Base-by-base conservation (phyloP, 768 basidiomycete species). In the Leccinum disarticulatum region DNA sequence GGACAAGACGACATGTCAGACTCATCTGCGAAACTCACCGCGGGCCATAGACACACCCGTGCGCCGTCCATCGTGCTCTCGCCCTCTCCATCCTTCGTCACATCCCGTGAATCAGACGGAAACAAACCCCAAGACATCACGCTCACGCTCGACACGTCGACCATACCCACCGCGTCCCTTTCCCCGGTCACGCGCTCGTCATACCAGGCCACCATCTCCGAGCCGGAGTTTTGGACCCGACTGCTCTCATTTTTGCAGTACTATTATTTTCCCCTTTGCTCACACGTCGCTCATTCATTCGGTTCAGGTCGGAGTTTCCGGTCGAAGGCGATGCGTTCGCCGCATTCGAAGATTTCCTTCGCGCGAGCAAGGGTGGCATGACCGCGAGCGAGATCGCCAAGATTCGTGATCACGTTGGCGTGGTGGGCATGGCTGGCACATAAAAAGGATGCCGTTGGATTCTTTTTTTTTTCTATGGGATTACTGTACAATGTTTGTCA, bases 271-370 rank as follows among this genome's bases (percentile, higher is more conserved):
- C 19, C n/a, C 11, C 0, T 9, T 22, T 13, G 17, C 33, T 36
- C 9, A 14, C 36, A 33, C 59, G 8, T 57, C 13, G 41, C 57
- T 59, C 22, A 54, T 55, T 41, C 31, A 52, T 35, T 35, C 6
- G 15, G 8, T 58, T 10, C 13, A 90, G 88, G 64, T 73, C 77
- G 9, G 84, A 93, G 69, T 92, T 91, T 63, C 66, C 77, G 25
- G 81, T 80, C 35, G 81, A 83, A 28, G 73, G 78, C 38, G 94
- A 95, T 64, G 85, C 85, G 1, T 78, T 85, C 31, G 72, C 75
- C 15, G 91, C 88, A 1, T 98, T 93, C 75, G 95, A 98, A 74
- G 86, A 88, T 57, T 96, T 93, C 76, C 81, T 98, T 64, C 78
- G 85, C 19, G 90, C 88, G 0, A 87, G 86, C 72, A 95, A 95